Conservation (phyloP, 2,329 filamentous ascomycete genomes). For the Fusarium guadeloupense region DNA sequence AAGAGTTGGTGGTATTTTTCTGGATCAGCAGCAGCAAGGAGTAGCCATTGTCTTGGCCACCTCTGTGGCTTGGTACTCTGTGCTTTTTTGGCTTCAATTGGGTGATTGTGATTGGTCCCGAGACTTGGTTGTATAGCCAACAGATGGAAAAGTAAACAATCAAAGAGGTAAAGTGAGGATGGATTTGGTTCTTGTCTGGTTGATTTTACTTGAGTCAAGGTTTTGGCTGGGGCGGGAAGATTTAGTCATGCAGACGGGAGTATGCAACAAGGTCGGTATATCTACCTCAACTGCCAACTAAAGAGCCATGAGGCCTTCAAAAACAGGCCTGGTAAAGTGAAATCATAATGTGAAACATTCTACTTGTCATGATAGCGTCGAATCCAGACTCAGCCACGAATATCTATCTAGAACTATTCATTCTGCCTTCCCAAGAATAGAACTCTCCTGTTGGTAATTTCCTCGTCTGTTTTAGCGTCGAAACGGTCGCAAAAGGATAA, state of each 20-base stretch:
- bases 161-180: neutral
- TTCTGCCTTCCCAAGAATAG: constrained; percentile 23
- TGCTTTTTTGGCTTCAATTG: neutral
- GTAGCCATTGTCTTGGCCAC: constrained; percentile 13
- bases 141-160: neutral
- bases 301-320: too few species aligned
- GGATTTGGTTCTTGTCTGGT: too few species aligned
- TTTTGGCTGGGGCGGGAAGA: neutral
- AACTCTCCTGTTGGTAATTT: neutral
- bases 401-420: neutral
- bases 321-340: too few species aligned
- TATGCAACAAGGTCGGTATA: too few species aligned
- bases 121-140: neutral
- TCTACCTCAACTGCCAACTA: too few species aligned
- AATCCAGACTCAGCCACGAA: neutral
- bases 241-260: constrained; percentile 2
- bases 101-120: constrained; percentile 5
- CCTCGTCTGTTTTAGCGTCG: too few species aligned
- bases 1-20: constrained; percentile 8
- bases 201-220: neutral
- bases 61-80: too few species aligned
- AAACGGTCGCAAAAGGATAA: too few species aligned
- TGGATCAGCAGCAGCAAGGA: constrained; percentile 3
- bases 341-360: neutral
- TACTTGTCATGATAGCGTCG: neutral